phyloP scores from a whole-genome alignment of 257 asterid species.

The Nicotiana noctiflora region DNA sequence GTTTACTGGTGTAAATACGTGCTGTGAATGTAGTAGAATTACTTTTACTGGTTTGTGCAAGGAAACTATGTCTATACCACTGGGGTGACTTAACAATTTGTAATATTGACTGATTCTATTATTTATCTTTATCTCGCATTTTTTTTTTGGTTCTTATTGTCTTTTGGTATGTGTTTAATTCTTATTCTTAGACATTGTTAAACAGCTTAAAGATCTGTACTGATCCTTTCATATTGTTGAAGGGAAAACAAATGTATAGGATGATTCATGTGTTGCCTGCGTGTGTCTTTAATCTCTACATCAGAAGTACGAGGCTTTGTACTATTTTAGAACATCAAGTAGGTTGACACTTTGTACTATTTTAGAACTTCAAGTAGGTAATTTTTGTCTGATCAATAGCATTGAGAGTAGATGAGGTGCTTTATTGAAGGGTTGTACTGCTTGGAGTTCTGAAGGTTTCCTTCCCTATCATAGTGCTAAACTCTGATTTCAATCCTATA shows the following conservation, averaged over 20 bases:
- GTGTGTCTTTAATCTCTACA: too few species aligned
- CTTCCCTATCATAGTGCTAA: background rate
- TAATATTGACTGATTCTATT: background rate
- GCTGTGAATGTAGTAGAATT: constrained; percentile 1
- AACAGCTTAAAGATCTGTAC: background rate
- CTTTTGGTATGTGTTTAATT: background rate
- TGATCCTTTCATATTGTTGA: background rate
- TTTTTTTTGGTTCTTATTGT: background rate
- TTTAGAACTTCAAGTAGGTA: background rate
- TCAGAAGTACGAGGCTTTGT: too few species aligned
- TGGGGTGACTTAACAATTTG: background rate
- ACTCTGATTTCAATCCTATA: background rate
- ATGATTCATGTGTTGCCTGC: too few species aligned
- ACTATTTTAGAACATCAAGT: too few species aligned
- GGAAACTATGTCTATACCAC: background rate
- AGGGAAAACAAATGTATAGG: too few species aligned
- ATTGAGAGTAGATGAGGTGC: background rate
- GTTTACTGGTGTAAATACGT: background rate
- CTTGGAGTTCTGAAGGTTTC: background rate
- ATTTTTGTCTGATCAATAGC: background rate
- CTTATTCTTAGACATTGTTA: background rate
- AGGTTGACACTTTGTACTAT: background rate
- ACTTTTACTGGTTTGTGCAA: background rate
- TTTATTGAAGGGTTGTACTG: background rate
- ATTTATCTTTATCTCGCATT: background rate